A percentile compares a stretch with the other conserved stretches of the same genome.
Conservation (phyloP, 192 early-diverging fungal species). For the Linnemannia elongata region DNA sequence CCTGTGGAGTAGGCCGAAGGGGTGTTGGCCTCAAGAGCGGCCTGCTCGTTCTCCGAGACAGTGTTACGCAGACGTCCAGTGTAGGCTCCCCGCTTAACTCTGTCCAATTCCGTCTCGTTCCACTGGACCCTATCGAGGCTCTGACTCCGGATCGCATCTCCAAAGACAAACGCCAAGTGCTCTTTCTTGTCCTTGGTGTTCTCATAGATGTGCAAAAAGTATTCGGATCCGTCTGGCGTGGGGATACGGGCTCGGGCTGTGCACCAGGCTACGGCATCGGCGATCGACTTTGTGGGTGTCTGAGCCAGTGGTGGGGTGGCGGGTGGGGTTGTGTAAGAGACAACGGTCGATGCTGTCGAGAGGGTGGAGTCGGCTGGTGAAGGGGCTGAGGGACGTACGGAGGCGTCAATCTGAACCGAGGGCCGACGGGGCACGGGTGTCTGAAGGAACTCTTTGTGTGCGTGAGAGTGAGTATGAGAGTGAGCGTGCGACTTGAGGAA, state of each 20-base stretch:
- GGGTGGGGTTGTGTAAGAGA: slow-evolving; percentile 49
- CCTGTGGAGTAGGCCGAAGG: neutral
- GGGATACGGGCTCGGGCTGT: slow-evolving; percentile 84
- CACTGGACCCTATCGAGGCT: slow-evolving; percentile 74
- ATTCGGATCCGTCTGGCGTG: slow-evolving; percentile 79
- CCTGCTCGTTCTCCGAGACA: slow-evolving; percentile 26
- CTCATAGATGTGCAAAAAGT: slow-evolving; percentile 88
- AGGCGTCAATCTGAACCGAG: slow-evolving; percentile 23
- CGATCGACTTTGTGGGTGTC: neutral
- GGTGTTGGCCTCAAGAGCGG: neutral
- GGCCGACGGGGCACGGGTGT: slow-evolving; percentile 45
- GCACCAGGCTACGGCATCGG: slow-evolving; percentile 46
- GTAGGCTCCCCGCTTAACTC: slow-evolving; percentile 85
- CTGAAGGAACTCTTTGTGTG: slow-evolving; percentile 7
- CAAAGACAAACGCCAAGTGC: slow-evolving; percentile 96
- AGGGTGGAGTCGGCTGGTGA: neutral
- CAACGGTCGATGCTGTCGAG: neutral
- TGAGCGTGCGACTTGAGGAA: slow-evolving; percentile 37
- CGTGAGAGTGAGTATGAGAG: slow-evolving; percentile 23
- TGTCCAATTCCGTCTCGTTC: slow-evolving; percentile 84
- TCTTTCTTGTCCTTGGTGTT: slow-evolving; percentile 90
- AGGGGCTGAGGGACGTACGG: neutral
- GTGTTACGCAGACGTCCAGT: slow-evolving; percentile 61
- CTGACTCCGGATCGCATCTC: slow-evolving; percentile 79
- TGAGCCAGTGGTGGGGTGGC: slow-evolving; percentile 42